A percentile compares a stretch with the other conserved stretches of the same genome.
Evolutionary conservation across 2,329 filamentous ascomycete species (phyloP).

Genomic region (Lecanicillium sp.): DNA sequence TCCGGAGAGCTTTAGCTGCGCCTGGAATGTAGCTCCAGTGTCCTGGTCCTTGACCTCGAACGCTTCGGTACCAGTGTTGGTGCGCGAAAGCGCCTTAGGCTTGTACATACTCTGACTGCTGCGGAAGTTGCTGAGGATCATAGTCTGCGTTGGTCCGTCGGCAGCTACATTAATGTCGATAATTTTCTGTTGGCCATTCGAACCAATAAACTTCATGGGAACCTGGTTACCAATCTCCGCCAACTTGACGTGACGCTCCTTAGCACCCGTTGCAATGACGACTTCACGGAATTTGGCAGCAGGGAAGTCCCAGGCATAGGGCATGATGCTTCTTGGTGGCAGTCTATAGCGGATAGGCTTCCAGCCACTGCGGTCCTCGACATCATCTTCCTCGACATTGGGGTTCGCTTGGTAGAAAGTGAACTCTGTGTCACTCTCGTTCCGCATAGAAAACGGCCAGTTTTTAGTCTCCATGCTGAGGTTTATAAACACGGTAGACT

Average conservation of each 20-base stretch:
- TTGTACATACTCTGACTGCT: conserved; percentile 86
- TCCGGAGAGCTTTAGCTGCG: conserved; percentile 79
- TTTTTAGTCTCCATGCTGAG: conserved; percentile 86
- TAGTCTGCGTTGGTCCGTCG: conserved; percentile 87
- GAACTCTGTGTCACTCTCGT: conserved; percentile 95
- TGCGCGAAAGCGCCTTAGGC: conserved; percentile 41
- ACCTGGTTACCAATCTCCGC: conserved; percentile 95
- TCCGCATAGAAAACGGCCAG: conserved; percentile 98
- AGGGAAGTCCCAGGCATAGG: conserved; percentile 98
- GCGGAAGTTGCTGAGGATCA: conserved; percentile 91
- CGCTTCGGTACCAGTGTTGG: conserved; percentile 37
- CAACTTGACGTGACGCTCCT: conserved; percentile 82
- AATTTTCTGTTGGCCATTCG: conserved; percentile 66
- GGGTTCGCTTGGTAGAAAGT: conserved; percentile 94
- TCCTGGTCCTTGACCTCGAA: conserved; percentile 95
- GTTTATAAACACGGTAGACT: conserved; percentile 87
- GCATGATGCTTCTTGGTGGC: conserved; percentile 94
- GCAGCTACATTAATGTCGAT: conserved; percentile 96
- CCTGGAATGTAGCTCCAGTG: conserved; percentile 79
- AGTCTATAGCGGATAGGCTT: conserved; percentile 86
- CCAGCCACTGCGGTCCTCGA: conserved; percentile 79
- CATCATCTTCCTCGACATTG: conserved; percentile 83
- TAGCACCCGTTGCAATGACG: conserved; percentile 48
- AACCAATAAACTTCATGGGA: conserved; percentile 78
- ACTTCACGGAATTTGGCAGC: conserved; percentile 95